Conservation (phyloP, 2,329 filamentous ascomycete genomes). For the Xylaria sp. region DNA sequence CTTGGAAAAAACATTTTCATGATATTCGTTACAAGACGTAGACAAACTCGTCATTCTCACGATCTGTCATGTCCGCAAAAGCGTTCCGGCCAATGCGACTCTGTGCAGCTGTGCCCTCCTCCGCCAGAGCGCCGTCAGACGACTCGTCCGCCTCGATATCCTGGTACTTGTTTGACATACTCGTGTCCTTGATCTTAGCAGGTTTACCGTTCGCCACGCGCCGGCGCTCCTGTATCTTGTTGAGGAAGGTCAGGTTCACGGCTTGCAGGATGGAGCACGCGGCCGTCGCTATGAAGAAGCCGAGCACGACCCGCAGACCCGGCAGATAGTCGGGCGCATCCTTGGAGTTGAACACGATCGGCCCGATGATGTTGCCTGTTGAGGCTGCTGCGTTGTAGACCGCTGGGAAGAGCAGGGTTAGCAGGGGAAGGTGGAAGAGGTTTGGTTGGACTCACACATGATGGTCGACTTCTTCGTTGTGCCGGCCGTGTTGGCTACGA, state of each 20-base stretch:
- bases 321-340: conserved; percentile 69
- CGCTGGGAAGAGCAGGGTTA: conserved; percentile 37
- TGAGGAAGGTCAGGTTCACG: conserved; percentile 64
- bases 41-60: conserved; percentile 75
- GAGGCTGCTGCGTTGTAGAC: conserved; percentile 71
- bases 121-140: conserved; percentile 62
- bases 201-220: conserved; percentile 69
- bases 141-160: conserved; percentile 48
- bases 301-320: conserved; percentile 65
- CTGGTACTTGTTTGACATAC: conserved; percentile 66
- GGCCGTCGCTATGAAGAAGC: conserved; percentile 63
- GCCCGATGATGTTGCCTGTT: conserved; percentile 73
- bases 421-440: not conserved
- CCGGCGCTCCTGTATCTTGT: conserved; percentile 64
- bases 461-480: conserved; percentile 73
- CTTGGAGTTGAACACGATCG: conserved; percentile 66
- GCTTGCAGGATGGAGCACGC: conserved; percentile 64
- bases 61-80: conserved; percentile 70
- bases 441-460: conserved; percentile 54
- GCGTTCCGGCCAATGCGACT: conserved; percentile 58
- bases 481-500: conserved; percentile 74
- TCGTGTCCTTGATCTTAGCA: conserved; percentile 66
- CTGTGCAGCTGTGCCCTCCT: conserved; percentile 13
- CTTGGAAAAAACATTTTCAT: not conserved
- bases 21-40: conserved; percentile 34